Conservation (phyloP, 345 rosid genomes). For the Linum tenue region DNA sequence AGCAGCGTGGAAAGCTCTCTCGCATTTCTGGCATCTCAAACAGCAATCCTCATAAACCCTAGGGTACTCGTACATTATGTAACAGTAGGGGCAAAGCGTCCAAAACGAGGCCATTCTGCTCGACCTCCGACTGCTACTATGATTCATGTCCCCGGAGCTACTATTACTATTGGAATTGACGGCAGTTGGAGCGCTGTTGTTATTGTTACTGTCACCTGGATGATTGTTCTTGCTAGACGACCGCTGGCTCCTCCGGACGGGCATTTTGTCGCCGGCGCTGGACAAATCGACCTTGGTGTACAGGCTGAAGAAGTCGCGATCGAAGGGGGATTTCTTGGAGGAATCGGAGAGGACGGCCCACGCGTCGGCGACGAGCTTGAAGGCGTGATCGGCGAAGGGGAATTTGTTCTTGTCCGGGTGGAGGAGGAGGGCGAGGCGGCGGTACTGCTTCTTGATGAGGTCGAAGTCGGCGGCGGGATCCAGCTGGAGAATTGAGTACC, state of each 20-base stretch:
- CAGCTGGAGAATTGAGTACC: slow-evolving; percentile 77
- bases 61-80: slow-evolving; percentile 65
- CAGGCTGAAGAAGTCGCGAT: slow-evolving; percentile 37
- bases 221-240: not conserved
- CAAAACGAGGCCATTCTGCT: slow-evolving; percentile 52
- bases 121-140: slow-evolving; percentile 7
- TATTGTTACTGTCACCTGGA: not conserved
- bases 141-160: not conserved
- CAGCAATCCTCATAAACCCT: slow-evolving; percentile 72
- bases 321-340: slow-evolving; percentile 46
- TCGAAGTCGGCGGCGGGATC: slow-evolving; percentile 32
- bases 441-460: slow-evolving; percentile 69
- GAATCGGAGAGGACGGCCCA: slow-evolving; percentile 68
- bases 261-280: slow-evolving; percentile 19
- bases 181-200: not conserved
- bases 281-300: slow-evolving; percentile 57
- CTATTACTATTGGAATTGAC: not conserved
- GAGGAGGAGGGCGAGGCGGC: slow-evolving; percentile 63
- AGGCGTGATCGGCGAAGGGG: slow-evolving; percentile 69
- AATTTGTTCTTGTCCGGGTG: slow-evolving; percentile 81
- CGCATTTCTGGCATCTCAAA: slow-evolving; percentile 62
- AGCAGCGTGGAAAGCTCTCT: slow-evolving; percentile 67
- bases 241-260: slow-evolving; percentile 34
- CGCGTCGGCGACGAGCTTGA: slow-evolving; percentile 70
- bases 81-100: slow-evolving; percentile 93